Percentiles rank a stretch among this genome's conserved stretches.
Evolutionary conservation across 1,139 yeast species (phyloP).

Genomic region (Scheffersomyces illinoinensis): DNA sequence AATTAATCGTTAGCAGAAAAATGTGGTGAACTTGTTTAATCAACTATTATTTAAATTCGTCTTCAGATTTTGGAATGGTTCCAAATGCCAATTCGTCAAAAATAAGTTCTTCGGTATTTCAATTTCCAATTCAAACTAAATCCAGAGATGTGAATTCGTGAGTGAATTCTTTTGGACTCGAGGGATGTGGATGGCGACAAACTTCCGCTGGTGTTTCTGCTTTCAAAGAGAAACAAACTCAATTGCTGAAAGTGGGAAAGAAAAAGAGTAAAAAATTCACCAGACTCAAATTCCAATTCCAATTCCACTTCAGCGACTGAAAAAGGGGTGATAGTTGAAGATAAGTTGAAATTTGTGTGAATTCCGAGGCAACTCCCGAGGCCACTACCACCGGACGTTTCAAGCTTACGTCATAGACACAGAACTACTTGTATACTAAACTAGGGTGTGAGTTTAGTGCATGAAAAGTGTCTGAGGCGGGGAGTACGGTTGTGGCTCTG

Average conservation of each 20-base stretch:
- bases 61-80: background rate
- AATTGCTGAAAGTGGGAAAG: background rate
- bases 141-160: background rate
- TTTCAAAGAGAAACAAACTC: background rate
- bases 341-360: background rate
- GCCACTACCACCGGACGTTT: background rate
- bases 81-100: background rate
- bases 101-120: background rate
- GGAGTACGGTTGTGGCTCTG: background rate
- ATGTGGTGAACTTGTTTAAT: no score
- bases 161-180: background rate
- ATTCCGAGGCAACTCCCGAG: background rate
- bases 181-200: background rate
- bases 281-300: background rate
- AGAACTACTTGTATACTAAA: background rate
- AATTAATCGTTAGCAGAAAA: background rate
- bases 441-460: no score
- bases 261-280: background rate
- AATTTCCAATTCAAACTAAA: background rate
- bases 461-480: background rate
- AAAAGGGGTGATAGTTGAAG: background rate
- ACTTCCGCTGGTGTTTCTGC: background rate
- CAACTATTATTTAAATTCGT: no score
- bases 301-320: background rate
- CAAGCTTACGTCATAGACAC: background rate